Evolutionary conservation across 2,329 filamentous ascomycete genomes (phyloP).

Genomic region (Colletotrichum endophyticum): DNA sequence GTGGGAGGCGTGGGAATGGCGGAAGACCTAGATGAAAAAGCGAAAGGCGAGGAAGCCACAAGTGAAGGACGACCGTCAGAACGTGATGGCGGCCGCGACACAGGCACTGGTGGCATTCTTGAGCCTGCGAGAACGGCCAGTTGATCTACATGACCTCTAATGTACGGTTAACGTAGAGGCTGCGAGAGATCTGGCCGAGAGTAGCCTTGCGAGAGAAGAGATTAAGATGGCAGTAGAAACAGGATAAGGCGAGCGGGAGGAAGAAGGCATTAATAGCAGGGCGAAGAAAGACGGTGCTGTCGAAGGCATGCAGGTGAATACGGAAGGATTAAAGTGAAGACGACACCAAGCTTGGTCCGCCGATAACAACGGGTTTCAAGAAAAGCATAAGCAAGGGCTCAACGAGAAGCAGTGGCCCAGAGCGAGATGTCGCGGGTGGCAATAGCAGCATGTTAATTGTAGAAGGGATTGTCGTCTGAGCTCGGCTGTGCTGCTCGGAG

Average conservation of each 20-base stretch:
- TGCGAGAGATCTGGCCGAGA: not conserved
- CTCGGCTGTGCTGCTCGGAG: not conserved
- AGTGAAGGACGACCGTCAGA: not conserved
- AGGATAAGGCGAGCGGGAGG: not conserved
- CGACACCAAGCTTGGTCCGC: too few relatives aligned
- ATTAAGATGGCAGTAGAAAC: not conserved
- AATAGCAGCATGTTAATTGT: not conserved
- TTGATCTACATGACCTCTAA: not conserved
- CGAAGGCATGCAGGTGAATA: too few relatives aligned
- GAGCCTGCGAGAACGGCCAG: not conserved
- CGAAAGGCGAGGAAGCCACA: not conserved
- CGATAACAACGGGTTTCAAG: too few relatives aligned
- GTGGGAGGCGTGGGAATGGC: not conserved
- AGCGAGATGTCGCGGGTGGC: not conserved
- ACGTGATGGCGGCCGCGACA: not conserved
- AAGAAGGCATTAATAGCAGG: not conserved
- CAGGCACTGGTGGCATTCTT: not conserved
- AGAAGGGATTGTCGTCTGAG: not conserved
- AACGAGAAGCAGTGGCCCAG: too few relatives aligned
- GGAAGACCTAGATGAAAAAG: not conserved
- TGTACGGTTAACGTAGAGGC: not conserved
- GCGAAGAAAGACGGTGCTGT: not conserved
- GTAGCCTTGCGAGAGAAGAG: not conserved
- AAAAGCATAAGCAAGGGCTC: too few relatives aligned
- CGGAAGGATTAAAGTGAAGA: too few relatives aligned